Percentiles rank a stretch among this genome's conserved stretches.
Evolutionary conservation across 352 stramenopile genomes (phyloP).

Genomic region (Pythium aristosporum): DNA sequence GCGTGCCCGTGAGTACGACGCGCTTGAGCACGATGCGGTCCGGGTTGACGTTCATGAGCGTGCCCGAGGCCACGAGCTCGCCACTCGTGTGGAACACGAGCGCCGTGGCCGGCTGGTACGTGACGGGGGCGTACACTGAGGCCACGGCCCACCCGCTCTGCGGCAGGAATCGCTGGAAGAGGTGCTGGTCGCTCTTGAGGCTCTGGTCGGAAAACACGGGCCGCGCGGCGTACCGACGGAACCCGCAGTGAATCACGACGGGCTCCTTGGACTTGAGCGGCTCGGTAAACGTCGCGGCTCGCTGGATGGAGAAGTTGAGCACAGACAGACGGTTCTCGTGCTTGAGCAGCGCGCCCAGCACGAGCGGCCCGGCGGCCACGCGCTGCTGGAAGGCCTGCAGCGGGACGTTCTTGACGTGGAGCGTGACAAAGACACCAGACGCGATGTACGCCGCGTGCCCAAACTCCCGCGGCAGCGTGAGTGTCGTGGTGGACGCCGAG

Average conservation of each 20-base stretch:
- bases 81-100: conserved; percentile 91
- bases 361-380: conserved; percentile 55
- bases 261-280: conserved; percentile 97
- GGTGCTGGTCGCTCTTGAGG: conserved; percentile 98
- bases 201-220: conserved; percentile 98
- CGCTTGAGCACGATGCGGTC: conserved; percentile 98
- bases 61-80: conserved; percentile 93
- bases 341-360: conserved; percentile 89
- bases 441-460: conserved; percentile 86
- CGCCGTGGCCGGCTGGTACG: conserved; percentile 95
- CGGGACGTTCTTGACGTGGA: conserved; percentile 76
- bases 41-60: conserved; percentile 95
- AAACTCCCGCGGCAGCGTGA: conserved; percentile 53
- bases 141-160: conserved; percentile 89
- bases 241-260: conserved; percentile 96
- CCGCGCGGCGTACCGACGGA: conserved; percentile 91
- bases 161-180: conserved; percentile 98
- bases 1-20: conserved; percentile 97
- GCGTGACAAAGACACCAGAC: conserved; percentile 93
- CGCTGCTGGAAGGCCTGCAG: conserved; percentile 53
- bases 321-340: conserved; percentile 98
- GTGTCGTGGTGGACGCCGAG: conserved; percentile 5
- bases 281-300: conserved; percentile 68
- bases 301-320: conserved; percentile 96
- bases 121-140: conserved; percentile 91